phyloP scores from a whole-genome alignment of 164 flowering plant genomes.

The Tetrastigma voinierianum region DNA sequence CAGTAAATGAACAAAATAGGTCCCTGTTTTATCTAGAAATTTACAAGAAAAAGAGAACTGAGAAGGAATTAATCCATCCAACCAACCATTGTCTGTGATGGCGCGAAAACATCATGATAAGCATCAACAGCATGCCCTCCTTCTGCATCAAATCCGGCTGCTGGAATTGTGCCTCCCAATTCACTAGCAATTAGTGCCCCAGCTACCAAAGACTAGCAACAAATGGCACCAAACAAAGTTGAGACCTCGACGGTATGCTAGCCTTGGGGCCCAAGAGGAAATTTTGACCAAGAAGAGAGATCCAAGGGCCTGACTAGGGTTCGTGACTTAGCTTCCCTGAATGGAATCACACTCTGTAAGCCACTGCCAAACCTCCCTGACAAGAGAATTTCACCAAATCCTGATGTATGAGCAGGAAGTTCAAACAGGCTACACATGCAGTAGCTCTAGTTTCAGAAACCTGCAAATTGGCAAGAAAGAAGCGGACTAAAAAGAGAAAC shows the following conservation, averaged over 20 bases:
- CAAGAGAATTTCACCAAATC: constrained; percentile 7
- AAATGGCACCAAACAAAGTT: constrained; percentile 2
- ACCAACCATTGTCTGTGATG: constrained; percentile 17
- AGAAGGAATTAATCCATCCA: constrained; percentile 25
- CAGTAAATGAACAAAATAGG: constrained; percentile 6
- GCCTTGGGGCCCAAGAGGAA: constrained; percentile 10
- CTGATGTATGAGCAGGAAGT: constrained; percentile 3
- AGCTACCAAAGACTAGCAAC: constrained; percentile 4
- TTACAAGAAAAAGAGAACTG: constrained; percentile 56
- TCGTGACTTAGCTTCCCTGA: constrained; percentile 29
- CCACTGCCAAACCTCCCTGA: constrained; percentile 15
- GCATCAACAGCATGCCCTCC: constrained; percentile 12
- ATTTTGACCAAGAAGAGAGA: constrained; percentile 39
- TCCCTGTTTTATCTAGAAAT: constrained; percentile 33
- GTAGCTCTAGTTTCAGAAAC: constrained; percentile 32
- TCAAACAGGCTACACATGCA: constrained; percentile 21
- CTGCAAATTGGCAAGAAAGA: constrained; percentile 32
- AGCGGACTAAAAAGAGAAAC: constrained; percentile 35
- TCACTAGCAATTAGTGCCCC: background rate
- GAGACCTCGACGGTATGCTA: constrained; percentile 13
- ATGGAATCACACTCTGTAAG: constrained; percentile 15
- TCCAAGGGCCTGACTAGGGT: constrained; percentile 33
- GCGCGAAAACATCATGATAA: constrained; percentile 9
- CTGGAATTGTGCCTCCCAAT: constrained; percentile 11
- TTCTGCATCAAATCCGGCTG: constrained; percentile 7